Conservation (phyloP, 2,329 filamentous ascomycete species). For the Exophiala mesophila region DNA sequence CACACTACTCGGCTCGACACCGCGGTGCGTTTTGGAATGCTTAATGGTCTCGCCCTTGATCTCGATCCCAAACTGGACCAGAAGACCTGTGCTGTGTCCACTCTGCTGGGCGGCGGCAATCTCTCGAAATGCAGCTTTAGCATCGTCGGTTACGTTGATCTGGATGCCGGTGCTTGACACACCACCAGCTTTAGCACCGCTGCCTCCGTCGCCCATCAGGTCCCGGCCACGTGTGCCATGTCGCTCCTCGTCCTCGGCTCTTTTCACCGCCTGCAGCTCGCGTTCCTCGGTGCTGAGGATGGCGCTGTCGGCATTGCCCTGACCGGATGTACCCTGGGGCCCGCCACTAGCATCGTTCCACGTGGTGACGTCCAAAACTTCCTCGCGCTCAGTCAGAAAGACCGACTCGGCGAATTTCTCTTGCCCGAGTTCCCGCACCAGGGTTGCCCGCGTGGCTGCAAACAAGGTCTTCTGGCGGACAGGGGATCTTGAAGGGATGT, state of each 20-base stretch:
- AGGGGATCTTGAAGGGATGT: conserved; percentile 58
- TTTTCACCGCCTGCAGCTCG: conserved; percentile 52
- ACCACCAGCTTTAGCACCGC: conserved; percentile 26
- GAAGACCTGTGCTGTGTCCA: conserved; percentile 9
- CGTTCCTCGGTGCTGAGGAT: conserved; percentile 60
- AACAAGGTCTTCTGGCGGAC: conserved; percentile 64
- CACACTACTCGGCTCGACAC: conserved; percentile 41
- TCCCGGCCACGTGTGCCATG: conserved; percentile 49
- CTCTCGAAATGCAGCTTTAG: conserved; percentile 46
- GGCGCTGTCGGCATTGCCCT: conserved; percentile 32
- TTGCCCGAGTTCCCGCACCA: conserved; percentile 56
- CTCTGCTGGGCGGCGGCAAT: conserved; percentile 28
- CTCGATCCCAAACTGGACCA: conserved; percentile 40
- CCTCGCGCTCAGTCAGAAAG: conserved; percentile 56
- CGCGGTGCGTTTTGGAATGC: conserved; percentile 37
- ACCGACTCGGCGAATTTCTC: conserved; percentile 56
- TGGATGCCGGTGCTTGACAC: conserved; percentile 32
- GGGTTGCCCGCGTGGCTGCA: conserved; percentile 57
- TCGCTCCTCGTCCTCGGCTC: conserved; percentile 55
- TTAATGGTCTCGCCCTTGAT: conserved; percentile 51
- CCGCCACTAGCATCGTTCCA: conserved; percentile 18
- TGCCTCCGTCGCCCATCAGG: conserved; percentile 41
- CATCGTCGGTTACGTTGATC: conserved; percentile 51
- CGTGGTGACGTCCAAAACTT: conserved; percentile 44
- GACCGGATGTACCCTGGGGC: conserved; percentile 26